Percentiles rank a stretch among this genome's conserved stretches.
phyloP scores from a whole-genome alignment of 2,329 filamentous ascomycete genomes.

The Sporothrix mexicana region DNA sequence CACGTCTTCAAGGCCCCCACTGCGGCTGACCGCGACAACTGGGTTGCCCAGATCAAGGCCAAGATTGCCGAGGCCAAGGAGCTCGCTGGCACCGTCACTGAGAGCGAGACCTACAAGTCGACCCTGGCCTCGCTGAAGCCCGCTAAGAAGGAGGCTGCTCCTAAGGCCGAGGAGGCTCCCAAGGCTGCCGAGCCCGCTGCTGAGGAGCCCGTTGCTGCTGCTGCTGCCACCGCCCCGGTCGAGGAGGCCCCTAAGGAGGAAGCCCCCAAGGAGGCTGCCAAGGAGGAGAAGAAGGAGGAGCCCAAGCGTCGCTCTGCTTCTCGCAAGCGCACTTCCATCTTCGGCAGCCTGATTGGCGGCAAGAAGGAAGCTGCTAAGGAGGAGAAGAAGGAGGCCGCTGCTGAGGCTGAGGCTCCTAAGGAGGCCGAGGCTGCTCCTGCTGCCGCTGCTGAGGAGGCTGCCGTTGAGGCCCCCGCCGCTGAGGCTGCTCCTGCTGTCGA shows the following conservation, averaged over 20 bases:
- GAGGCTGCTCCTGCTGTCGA: slow-evolving; percentile 44
- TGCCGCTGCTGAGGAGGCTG: slow-evolving; percentile 46
- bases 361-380: slow-evolving; percentile 50
- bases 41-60: slow-evolving; percentile 82
- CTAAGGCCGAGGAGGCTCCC: slow-evolving; percentile 48
- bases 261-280: slow-evolving; percentile 43
- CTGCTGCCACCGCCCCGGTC: slow-evolving; percentile 38
- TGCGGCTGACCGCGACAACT: slow-evolving; percentile 83
- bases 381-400: slow-evolving; percentile 48
- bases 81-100: slow-evolving; percentile 72
- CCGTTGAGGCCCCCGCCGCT: slow-evolving; percentile 38
- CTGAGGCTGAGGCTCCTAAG: slow-evolving; percentile 46
- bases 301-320: slow-evolving; percentile 66
- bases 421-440: slow-evolving; percentile 44
- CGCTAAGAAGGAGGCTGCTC: slow-evolving; percentile 52
- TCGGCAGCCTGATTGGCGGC: slow-evolving; percentile 62
- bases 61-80: slow-evolving; percentile 87
- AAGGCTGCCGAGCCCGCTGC: slow-evolving; percentile 39
- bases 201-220: slow-evolving; percentile 26
- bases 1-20: slow-evolving; percentile 86
- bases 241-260: slow-evolving; percentile 44
- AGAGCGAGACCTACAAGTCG: slow-evolving; percentile 87
- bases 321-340: slow-evolving; percentile 70
- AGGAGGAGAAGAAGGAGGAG: slow-evolving; percentile 61
- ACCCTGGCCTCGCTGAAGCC: slow-evolving; percentile 74